phyloP scores from a whole-genome alignment of 345 rosid species.

The Cardiospermum halicacabum region DNA sequence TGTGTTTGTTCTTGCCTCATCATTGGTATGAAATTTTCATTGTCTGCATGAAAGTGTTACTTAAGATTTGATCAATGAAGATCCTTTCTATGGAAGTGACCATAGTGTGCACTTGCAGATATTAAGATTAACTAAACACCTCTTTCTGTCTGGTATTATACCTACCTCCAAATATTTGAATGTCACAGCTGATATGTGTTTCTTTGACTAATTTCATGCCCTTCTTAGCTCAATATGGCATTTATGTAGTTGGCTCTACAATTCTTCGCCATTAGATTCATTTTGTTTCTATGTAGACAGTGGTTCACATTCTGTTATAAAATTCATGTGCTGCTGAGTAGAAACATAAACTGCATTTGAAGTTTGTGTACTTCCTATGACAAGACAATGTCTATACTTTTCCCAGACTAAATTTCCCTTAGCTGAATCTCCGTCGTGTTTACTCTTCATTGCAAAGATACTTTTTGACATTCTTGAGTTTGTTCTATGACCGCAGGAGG shows the following conservation, averaged over 20 bases:
- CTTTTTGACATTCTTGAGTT: constrained; percentile 6
- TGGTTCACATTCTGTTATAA: no score
- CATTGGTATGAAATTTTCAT: background rate
- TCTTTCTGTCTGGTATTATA: no score
- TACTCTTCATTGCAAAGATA: background rate
- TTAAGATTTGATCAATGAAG: background rate
- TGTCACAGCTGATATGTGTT: no score
- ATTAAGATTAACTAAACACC: background rate
- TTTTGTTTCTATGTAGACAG: no score
- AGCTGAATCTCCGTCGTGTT: background rate
- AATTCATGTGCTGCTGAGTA: no score
- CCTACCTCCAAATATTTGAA: no score
- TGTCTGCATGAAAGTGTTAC: background rate
- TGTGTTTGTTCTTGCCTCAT: background rate
- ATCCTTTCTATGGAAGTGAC: background rate
- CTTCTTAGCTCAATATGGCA: no score
- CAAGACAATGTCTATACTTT: background rate
- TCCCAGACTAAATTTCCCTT: background rate
- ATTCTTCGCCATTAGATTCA: no score
- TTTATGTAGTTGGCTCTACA: no score
- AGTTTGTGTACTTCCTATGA: no score
- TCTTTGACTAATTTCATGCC: no score
- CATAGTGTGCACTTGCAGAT: background rate
- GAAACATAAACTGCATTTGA: no score
- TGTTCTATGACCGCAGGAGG: constrained; percentile 40